A percentile compares a stretch with the other conserved stretches of the same genome.
These are phyloP conservation scores for Lavandula angustifolia DNA, from an alignment of 257 asterid genomes.

Conservation along the genomic window DNA sequence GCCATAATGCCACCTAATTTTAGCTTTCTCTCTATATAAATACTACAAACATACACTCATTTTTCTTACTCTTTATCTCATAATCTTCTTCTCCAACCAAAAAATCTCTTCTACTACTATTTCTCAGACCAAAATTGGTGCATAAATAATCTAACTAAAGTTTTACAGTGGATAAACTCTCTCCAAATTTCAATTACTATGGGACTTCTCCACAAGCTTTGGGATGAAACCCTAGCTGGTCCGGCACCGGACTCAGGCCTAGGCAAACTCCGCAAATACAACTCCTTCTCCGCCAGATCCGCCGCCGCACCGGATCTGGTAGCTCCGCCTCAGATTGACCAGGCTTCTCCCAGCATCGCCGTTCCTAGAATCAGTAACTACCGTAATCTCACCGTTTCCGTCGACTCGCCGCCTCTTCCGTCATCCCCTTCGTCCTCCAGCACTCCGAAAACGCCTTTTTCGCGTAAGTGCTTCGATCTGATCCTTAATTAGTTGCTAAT, in stretches of 20 bases:
- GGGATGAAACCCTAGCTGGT: slow-evolving; percentile 90
- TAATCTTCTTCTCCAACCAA: slow-evolving; percentile 40
- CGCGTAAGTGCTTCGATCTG: slow-evolving; percentile 44
- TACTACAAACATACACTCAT: not conserved
- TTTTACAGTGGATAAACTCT: slow-evolving; percentile 42
- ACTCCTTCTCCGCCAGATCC: slow-evolving; percentile 47
- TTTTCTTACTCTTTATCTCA: not conserved
- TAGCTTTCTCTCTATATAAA: slow-evolving; percentile 34
- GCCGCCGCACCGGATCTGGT: slow-evolving; percentile 9
- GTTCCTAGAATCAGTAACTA: slow-evolving; percentile 35
- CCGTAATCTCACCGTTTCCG: slow-evolving; percentile 34
- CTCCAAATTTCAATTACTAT: slow-evolving; percentile 29
- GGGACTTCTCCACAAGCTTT: slow-evolving; percentile 73
- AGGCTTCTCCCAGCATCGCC: slow-evolving; percentile 51
- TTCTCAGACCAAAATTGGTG: not conserved
- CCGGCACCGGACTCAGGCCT: slow-evolving; percentile 77
- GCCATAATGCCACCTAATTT: not conserved
- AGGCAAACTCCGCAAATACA: slow-evolving; percentile 64
- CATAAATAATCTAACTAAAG: slow-evolving; percentile 29
- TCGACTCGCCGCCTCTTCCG: slow-evolving; percentile 45
- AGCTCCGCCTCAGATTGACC: slow-evolving; percentile 30
- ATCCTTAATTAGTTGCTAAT: not conserved
- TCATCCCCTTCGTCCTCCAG: slow-evolving; percentile 53
- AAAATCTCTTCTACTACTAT: not conserved
- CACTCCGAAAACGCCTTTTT: slow-evolving; percentile 56